Evolutionary conservation across 2,329 filamentous ascomycete genomes (phyloP), one percentile per base, ranked within the genome.

Genomic region (Arthrobotrys conoides): DNA sequence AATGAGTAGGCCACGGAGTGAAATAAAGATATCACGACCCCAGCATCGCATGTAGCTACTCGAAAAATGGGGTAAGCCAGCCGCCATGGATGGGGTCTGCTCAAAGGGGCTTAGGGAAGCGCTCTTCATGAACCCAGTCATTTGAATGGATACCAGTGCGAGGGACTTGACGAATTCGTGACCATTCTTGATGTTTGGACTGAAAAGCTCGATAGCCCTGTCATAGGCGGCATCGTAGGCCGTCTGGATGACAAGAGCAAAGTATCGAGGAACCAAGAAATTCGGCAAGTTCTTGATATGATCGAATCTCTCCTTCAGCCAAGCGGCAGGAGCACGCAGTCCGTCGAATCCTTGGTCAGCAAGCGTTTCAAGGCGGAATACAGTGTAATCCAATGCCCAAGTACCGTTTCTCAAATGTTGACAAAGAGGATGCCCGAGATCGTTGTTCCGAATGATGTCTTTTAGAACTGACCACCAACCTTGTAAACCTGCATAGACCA

Each of bases 21-120:
- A 96, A 80, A 99, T 99, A 84, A 97, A 98, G 12, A 97, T 93
- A 84, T 99, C 96, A 71, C 96, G 91, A 6, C 96, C 96, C 96
- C 96, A 99, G 84, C 95, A 97, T 82, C 96, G 90, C 63, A 95
- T 94, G 94, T 96, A 99, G 82, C 94, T 91, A 8, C 93, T 91
- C 0, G 96, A 90, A 83, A 99, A 99, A 84, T 99, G 96, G 41
- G 96, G 96, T 57, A 99, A 86, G 16, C 96, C 96, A 36, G 96
- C 96, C 18, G 96, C 95, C 81, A 99, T 88, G 61, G 92, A 95
- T 0, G 95, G 93, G 0, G 97, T 94, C 20, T 89, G 86, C 84
- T 93, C 95, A 81, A 91, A 89, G 0, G 96, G 95, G 88, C 93
- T 97, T 10, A 99, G 86, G 0, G 95, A 98, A 1, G 92, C 94